Evolutionary conservation across 1,139 yeast genomes (phyloP).

Genomic region (Pichia inconspicua): DNA sequence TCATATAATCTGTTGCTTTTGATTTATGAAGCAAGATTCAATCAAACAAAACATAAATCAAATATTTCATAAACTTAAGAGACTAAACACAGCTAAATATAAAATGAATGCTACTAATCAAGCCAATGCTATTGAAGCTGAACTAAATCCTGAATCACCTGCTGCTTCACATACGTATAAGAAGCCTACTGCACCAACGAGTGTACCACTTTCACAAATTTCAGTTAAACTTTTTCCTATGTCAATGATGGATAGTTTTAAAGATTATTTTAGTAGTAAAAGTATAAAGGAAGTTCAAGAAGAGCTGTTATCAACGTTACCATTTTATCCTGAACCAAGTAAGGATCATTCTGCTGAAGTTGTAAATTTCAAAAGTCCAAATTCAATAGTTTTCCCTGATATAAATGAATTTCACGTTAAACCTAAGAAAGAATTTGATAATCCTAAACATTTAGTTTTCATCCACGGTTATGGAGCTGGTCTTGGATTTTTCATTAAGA

Average conservation of each 20-base stretch:
- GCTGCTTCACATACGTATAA: constrained; percentile 13
- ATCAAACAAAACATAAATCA: background rate
- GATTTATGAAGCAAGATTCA: background rate
- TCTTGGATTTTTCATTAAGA: constrained; percentile 60
- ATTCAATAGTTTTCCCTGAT: constrained; percentile 37
- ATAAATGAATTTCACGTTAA: constrained; percentile 60
- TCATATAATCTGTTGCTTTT: no score
- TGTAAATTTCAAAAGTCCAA: constrained; percentile 26
- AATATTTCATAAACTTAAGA: no score
- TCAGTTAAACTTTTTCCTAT: constrained; percentile 50
- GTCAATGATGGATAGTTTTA: constrained; percentile 40
- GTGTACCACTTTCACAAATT: constrained; percentile 48
- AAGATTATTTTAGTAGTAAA: constrained; percentile 40
- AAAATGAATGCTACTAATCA: background rate
- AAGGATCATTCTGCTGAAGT: constrained; percentile 27
- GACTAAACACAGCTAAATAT: background rate
- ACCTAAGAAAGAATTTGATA: constrained; percentile 32
- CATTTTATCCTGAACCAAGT: constrained; percentile 29
- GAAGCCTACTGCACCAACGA: constrained; percentile 52
- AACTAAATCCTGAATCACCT: background rate
- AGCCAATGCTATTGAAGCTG: background rate
- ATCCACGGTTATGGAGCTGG: constrained; percentile 81
- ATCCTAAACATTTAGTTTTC: constrained; percentile 48
- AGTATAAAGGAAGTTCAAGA: constrained; percentile 44
- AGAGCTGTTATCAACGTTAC: constrained; percentile 33